Conservation (phyloP, 2,329 filamentous ascomycete genomes). For the Verticillium longisporum region DNA sequence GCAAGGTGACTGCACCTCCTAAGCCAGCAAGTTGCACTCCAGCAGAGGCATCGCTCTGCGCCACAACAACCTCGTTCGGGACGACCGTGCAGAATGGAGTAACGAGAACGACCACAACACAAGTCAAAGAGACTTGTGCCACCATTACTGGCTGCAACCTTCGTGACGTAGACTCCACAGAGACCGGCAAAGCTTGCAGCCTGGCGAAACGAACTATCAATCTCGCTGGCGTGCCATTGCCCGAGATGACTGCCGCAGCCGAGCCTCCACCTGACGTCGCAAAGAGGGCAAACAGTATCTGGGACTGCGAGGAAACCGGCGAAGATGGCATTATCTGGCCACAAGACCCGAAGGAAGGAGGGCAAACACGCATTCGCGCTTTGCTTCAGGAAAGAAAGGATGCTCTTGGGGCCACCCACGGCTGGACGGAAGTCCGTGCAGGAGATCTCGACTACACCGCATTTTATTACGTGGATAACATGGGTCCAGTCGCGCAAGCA, state of each 20-base stretch:
- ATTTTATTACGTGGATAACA: neutral
- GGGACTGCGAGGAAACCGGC: neutral
- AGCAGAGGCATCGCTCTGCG: constrained; percentile 1
- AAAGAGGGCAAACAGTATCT: neutral
- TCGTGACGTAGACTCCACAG: neutral
- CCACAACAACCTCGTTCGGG: neutral
- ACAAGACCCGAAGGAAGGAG: neutral
- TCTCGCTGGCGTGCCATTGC: neutral
- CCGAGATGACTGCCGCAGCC: neutral
- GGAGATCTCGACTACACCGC: neutral
- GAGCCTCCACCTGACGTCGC: neutral
- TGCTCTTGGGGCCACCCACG: neutral
- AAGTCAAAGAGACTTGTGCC: neutral
- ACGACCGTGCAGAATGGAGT: neutral
- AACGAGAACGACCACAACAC: neutral
- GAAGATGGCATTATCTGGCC: neutral
- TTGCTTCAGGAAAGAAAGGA: neutral
- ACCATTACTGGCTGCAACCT: constrained; percentile 3
- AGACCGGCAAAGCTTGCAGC: neutral
- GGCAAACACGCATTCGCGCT: neutral
- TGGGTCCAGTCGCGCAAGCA: neutral
- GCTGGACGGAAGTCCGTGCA: neutral
- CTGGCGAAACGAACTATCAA: neutral
- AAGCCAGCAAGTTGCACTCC: constrained; percentile 1
- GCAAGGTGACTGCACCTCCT: neutral